phyloP scores from a whole-genome alignment of 1,284 basidiomycete genomes.

The Cryptococcus sp. region DNA sequence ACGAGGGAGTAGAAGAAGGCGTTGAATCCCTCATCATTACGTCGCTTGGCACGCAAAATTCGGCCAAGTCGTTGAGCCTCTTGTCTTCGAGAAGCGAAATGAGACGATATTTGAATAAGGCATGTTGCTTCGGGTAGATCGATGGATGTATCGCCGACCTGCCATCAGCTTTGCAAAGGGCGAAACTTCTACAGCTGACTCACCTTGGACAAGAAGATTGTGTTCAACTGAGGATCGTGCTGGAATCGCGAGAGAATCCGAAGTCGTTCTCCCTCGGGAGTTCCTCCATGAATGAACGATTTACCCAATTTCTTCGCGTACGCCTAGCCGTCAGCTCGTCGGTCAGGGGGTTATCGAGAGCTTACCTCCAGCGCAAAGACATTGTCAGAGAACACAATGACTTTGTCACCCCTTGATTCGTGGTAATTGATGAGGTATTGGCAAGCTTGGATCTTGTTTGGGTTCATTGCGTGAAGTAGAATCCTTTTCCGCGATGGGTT shows the following conservation, averaged over 20 bases:
- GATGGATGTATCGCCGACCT: slow-evolving; percentile 99
- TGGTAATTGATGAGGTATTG: slow-evolving; percentile 99
- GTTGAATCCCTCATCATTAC: slow-evolving; percentile 99
- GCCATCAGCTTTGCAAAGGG: slow-evolving; percentile 11
- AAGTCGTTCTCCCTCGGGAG: slow-evolving; percentile 93
- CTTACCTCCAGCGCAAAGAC: slow-evolving; percentile 90
- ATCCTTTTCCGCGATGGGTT: slow-evolving; percentile 76
- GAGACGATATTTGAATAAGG: slow-evolving; percentile 98
- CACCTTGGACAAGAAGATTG: slow-evolving; percentile 96
- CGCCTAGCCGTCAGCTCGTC: slow-evolving; percentile 55
- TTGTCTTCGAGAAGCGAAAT: slow-evolving; percentile 96
- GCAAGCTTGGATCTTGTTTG: slow-evolving; percentile 97
- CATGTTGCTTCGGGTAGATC: slow-evolving; percentile 98
- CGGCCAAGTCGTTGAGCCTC: slow-evolving; percentile 94
- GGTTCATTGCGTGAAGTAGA: slow-evolving; percentile 99
- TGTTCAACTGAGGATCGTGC: slow-evolving; percentile 92
- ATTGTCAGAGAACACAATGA: slow-evolving; percentile 99
- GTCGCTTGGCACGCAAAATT: slow-evolving; percentile 91
- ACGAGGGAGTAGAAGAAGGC: slow-evolving; percentile 99
- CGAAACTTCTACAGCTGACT: slow-evolving; percentile 20
- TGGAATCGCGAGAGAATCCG: slow-evolving; percentile 93
- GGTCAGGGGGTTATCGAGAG: slow-evolving; percentile 2
- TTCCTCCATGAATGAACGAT: slow-evolving; percentile 94
- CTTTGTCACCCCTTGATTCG: slow-evolving; percentile 96
- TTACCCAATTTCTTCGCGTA: slow-evolving; percentile 94